Percentiles rank a stretch among this genome's conserved stretches.
Conservation (phyloP, 192 early-diverging fungal genomes). For the Mortierella claussenii region DNA sequence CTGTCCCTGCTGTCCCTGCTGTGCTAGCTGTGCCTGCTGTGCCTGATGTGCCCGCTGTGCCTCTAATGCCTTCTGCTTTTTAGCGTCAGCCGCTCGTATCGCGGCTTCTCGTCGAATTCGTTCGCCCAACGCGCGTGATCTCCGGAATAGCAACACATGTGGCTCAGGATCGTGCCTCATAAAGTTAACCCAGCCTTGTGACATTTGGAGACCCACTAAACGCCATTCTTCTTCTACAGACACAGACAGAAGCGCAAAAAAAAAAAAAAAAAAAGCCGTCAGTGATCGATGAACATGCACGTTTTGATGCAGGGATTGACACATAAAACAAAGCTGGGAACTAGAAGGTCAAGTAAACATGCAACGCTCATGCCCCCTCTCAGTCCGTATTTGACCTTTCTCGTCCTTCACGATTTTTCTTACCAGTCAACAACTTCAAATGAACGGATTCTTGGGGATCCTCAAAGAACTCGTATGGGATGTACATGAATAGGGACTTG, state of each 20-base stretch:
- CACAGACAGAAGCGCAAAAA: neutral
- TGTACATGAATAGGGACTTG: slow-evolving; percentile 13
- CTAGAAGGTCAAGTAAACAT: too few relatives aligned
- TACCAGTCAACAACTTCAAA: slow-evolving; percentile 24
- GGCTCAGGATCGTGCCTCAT: slow-evolving; percentile 41
- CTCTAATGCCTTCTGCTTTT: neutral
- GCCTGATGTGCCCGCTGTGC: neutral
- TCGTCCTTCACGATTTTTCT: too few relatives aligned
- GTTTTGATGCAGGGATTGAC: neutral
- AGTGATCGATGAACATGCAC: neutral
- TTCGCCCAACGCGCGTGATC: slow-evolving; percentile 1
- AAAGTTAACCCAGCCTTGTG: slow-evolving; percentile 29
- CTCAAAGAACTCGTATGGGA: neutral
- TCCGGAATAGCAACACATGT: slow-evolving; percentile 39
- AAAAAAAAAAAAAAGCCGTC: neutral
- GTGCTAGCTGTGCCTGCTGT: neutral
- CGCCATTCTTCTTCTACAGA: slow-evolving; percentile 42
- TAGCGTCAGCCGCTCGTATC: neutral
- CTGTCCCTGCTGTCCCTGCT: slow-evolving; percentile 3
- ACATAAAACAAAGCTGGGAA: neutral
- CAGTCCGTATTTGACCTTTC: too few relatives aligned
- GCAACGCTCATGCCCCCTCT: too few relatives aligned
- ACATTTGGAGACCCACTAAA: slow-evolving; percentile 24
- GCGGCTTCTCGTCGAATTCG: neutral
- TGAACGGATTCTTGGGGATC: neutral